Evolutionary conservation across 2,329 filamentous ascomycete species (phyloP).

Genomic region (Annulohypoxylon truncatum): DNA sequence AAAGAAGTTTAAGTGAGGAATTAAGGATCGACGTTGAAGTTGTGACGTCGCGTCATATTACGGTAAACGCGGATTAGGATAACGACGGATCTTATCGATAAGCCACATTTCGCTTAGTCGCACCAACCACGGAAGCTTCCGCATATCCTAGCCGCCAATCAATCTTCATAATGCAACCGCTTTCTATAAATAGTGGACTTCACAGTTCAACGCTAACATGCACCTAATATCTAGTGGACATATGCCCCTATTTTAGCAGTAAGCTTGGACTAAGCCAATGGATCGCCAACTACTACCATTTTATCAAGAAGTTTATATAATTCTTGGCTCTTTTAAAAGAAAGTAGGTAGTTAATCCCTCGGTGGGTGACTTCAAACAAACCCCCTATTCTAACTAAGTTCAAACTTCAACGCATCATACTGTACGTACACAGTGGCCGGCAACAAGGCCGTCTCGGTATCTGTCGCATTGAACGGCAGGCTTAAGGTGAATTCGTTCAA

Average conservation of each 20-base stretch:
- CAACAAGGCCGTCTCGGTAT: conserved; percentile 67
- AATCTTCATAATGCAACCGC: conserved; percentile 1
- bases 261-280: too few species aligned
- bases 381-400: conserved; percentile 53
- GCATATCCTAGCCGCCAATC: conserved; percentile 19
- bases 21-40: conserved; percentile 27
- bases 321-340: too few species aligned
- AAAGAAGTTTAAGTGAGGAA: conserved; percentile 5
- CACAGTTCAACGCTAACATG: not conserved
- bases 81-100: conserved; percentile 33
- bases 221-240: not conserved
- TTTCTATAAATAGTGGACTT: conserved; percentile 10
- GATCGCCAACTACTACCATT: not conserved
- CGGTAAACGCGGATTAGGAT: conserved; percentile 28
- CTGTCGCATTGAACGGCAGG: conserved; percentile 67
- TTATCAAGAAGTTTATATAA: too few species aligned
- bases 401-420: conserved; percentile 71
- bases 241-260: not conserved
- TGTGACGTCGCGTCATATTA: conserved; percentile 39
- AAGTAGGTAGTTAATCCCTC: too few species aligned
- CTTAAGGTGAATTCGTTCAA: conserved; percentile 66
- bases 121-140: conserved; percentile 11
- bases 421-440: conserved; percentile 68
- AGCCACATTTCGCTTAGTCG: conserved; percentile 9
- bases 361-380: too few species aligned